Evolutionary conservation across 139 green algal species (phyloP).

Genomic region (Chlamydomonas eustigma): DNA sequence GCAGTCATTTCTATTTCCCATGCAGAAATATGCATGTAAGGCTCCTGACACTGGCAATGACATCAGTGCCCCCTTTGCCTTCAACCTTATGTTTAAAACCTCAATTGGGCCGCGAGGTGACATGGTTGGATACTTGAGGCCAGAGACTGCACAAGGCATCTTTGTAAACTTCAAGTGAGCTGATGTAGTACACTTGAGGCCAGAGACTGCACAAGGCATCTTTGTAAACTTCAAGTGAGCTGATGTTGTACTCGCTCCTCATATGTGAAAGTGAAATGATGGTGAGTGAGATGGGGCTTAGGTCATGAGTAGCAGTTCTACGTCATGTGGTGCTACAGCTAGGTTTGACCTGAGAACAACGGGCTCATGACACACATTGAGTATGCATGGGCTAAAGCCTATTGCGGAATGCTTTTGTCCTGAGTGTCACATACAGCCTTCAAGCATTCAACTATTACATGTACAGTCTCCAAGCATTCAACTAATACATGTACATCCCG

Average conservation of each 20-base stretch:
- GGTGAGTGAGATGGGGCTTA: too few species aligned
- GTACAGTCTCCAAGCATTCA: too few species aligned
- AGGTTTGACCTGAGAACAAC: too few species aligned
- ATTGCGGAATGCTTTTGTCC: too few species aligned
- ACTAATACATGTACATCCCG: neutral
- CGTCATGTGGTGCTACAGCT: too few species aligned
- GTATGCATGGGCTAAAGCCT: too few species aligned
- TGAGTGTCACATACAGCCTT: too few species aligned
- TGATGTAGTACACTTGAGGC: constrained; percentile 75
- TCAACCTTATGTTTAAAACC: constrained; percentile 99
- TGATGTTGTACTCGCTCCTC: neutral
- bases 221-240: constrained; percentile 12
- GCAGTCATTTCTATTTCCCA: too few species aligned
- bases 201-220: constrained; percentile 86
- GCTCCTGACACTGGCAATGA: constrained; percentile 93
- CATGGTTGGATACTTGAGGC: constrained; percentile 79
- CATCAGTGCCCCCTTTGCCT: constrained; percentile 87
- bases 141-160: constrained; percentile 86
- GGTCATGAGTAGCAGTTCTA: too few species aligned
- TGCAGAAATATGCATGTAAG: constrained; percentile 70
- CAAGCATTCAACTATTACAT: too few species aligned
- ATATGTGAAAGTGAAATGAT: constrained; percentile 1
- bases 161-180: constrained; percentile 85
- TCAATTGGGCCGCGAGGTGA: constrained; percentile 83
- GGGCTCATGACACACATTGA: too few species aligned